phyloP scores from a whole-genome alignment of 2,329 filamentous ascomycete genomes.

The Diaporthe eres region DNA sequence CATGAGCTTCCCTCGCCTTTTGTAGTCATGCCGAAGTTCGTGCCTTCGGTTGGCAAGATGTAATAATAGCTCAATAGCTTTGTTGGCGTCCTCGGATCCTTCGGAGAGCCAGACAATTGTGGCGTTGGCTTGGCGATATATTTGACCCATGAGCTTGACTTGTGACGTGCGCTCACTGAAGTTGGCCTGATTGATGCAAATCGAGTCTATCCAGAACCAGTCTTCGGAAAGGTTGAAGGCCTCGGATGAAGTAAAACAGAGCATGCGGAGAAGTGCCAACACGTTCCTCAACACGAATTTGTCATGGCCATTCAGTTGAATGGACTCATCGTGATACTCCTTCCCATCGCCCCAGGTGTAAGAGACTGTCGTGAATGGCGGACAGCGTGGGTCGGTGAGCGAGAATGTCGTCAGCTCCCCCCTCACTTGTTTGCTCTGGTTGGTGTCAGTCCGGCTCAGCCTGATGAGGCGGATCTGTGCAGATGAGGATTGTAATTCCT shows the following conservation, averaged over 20 bases:
- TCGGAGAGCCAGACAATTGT: slow-evolving; percentile 35
- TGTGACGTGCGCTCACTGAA: slow-evolving; percentile 34
- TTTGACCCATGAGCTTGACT: slow-evolving; percentile 36
- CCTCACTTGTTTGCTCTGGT: not conserved
- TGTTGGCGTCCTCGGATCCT: slow-evolving; percentile 8
- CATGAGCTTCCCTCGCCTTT: slow-evolving; percentile 3
- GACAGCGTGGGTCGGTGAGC: slow-evolving; percentile 18
- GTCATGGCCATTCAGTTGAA: not conserved
- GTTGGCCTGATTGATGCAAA: slow-evolving; percentile 36
- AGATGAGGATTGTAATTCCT: not conserved
- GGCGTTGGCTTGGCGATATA: slow-evolving; percentile 27
- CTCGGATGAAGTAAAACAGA: slow-evolving; percentile 9
- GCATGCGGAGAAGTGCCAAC: slow-evolving; percentile 34
- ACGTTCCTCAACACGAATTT: slow-evolving; percentile 16
- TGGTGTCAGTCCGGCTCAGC: not conserved
- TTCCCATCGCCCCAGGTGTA: slow-evolving; percentile 32
- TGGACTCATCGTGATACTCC: not conserved
- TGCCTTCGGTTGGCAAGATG: slow-evolving; percentile 25
- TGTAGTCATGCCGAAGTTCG: slow-evolving; percentile 16
- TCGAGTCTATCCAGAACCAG: slow-evolving; percentile 39
- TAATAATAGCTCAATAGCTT: slow-evolving; percentile 16
- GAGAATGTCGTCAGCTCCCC: slow-evolving; percentile 33
- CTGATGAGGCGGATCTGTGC: slow-evolving; percentile 32
- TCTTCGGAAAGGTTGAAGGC: not conserved
- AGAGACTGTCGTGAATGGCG: slow-evolving; percentile 31